Evolutionary conservation across 495 filamentous ascomycete genomes (phyloP).

Genomic region (Alectoria sarmentosa): DNA sequence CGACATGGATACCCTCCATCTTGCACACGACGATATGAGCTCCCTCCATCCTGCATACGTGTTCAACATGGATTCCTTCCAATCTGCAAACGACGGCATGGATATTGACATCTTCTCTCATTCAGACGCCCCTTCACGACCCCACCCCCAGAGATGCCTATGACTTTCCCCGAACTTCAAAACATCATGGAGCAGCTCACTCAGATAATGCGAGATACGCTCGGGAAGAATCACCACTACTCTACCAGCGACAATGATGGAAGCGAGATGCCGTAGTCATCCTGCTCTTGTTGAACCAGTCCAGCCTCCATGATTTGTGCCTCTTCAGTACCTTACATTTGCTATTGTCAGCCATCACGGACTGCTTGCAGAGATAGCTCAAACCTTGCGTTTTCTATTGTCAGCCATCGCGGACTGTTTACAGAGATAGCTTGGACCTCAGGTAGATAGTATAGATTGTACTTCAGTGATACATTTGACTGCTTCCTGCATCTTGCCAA

Average conservation of each 20-base stretch:
- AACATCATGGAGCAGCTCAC: background rate
- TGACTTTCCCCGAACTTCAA: background rate
- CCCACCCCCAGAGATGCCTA: background rate
- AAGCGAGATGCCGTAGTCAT: background rate
- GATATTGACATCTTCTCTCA: background rate
- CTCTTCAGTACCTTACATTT: too few relatives aligned
- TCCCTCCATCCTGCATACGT: too few relatives aligned
- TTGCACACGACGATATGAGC: background rate
- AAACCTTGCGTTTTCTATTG: too few relatives aligned
- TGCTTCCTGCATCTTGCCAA: too few relatives aligned
- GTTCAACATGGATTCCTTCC: too few relatives aligned
- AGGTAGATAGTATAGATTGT: background rate
- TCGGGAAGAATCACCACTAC: background rate
- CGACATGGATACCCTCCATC: too few relatives aligned
- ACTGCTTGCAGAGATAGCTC: too few relatives aligned
- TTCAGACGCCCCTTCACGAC: background rate
- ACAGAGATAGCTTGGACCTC: background rate
- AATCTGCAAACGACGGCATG: background rate
- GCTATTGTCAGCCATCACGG: too few relatives aligned
- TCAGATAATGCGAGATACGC: background rate
- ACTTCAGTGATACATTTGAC: background rate
- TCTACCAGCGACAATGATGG: background rate
- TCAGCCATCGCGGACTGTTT: too few relatives aligned
- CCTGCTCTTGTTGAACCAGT: background rate
- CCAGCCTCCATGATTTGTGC: background rate